Conservation (phyloP, 2,329 filamentous ascomycete genomes). For the Arthrobotrys musiformis region DNA sequence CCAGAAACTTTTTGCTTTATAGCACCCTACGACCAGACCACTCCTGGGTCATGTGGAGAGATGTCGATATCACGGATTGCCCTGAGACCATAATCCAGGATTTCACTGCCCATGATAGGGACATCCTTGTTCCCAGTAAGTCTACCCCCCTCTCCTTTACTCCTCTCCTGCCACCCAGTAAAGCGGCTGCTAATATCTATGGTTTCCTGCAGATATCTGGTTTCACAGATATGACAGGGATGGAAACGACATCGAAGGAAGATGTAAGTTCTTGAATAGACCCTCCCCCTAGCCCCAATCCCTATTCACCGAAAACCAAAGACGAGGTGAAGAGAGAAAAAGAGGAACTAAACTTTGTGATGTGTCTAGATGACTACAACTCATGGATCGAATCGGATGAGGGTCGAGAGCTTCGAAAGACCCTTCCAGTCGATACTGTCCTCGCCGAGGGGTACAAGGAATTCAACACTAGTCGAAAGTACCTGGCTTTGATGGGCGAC, state of each 20-base stretch:
- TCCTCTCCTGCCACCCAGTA: no score
- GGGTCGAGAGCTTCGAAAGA: slow-evolving; percentile 77
- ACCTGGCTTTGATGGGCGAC: slow-evolving; percentile 92
- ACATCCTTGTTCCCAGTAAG: slow-evolving; percentile 94
- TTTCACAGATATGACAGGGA: slow-evolving; percentile 86
- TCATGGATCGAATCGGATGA: slow-evolving; percentile 96
- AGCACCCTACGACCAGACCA: slow-evolving; percentile 90
- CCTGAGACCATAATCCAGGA: slow-evolving; percentile 90
- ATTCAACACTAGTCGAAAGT: slow-evolving; percentile 86
- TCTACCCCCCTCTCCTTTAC: slow-evolving; percentile 57
- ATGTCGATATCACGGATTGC: slow-evolving; percentile 94
- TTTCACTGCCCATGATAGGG: slow-evolving; percentile 90
- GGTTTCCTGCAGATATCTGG: slow-evolving; percentile 80
- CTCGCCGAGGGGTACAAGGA: slow-evolving; percentile 96
- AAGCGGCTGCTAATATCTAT: neutral
- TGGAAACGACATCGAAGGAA: slow-evolving; percentile 86
- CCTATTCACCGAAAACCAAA: no score
- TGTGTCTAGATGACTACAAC: slow-evolving; percentile 90
- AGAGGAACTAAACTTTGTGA: slow-evolving; percentile 58
- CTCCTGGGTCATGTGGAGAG: slow-evolving; percentile 98
- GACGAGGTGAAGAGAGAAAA: neutral
- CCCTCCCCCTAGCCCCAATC: no score
- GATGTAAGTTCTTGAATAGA: slow-evolving; percentile 87
- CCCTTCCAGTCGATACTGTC: slow-evolving; percentile 80
- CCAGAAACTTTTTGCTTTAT: slow-evolving; percentile 89